Conservation (phyloP, 805 yeast species). For the Ogataea dorogensis region DNA sequence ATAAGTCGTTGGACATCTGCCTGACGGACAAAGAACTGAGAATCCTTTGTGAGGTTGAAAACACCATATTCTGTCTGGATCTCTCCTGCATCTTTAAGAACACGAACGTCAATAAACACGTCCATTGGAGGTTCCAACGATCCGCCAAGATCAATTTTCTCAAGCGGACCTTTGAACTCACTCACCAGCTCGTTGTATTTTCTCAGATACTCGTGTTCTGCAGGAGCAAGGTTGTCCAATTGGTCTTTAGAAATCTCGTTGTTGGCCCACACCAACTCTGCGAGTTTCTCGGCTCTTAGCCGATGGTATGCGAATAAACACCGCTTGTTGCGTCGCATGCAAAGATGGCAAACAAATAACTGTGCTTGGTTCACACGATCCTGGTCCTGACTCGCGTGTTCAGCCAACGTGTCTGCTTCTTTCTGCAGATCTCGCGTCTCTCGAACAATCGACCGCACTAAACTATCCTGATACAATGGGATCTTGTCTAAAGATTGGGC, state of each 20-base stretch:
- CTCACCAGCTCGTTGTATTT: conserved; percentile 69
- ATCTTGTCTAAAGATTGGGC: conserved; percentile 60
- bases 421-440: conserved; percentile 67
- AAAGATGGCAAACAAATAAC: conserved; percentile 65
- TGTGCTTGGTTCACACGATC: conserved; percentile 58
- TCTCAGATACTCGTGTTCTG: conserved; percentile 76
- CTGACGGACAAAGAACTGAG: conserved; percentile 91
- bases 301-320: conserved; percentile 83
- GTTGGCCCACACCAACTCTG: conserved; percentile 69
- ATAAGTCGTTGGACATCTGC: conserved; percentile 92
- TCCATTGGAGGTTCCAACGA: conserved; percentile 88
- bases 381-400: conserved; percentile 20
- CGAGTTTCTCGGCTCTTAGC: conserved; percentile 65
- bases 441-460: conserved; percentile 64
- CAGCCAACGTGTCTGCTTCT: conserved; percentile 49
- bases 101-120: conserved; percentile 91
- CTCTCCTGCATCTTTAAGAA: conserved; percentile 91
- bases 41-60: conserved; percentile 86
- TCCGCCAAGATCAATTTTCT: conserved; percentile 85
- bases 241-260: conserved; percentile 44
- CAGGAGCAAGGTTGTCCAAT: conserved; percentile 59
- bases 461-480: conserved; percentile 71
- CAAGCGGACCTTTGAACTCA: conserved; percentile 72
- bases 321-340: conserved; percentile 85
- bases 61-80: conserved; percentile 97